Evolutionary conservation across 1,139 yeast species (phyloP), one percentile per base, ranked within the genome.

Genomic region (Suhomyces choctaworum): DNA sequence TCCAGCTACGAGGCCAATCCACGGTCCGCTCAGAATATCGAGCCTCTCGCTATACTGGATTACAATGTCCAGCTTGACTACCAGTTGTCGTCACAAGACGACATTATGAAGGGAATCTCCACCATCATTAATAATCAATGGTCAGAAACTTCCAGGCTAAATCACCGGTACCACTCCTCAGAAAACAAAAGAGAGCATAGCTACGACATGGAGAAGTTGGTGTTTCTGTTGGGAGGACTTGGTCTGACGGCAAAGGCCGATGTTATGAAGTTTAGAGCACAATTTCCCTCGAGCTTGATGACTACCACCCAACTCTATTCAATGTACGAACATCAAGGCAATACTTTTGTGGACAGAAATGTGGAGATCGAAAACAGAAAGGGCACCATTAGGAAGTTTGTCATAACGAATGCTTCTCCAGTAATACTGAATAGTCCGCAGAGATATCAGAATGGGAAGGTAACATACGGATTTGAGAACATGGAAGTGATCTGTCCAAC

Each of bases 401-500:
- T 70, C 22, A 70, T 70, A 10, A 59, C 70, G 16, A 70, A 70
- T 42, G 75, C 76, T 0, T 60, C 71, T 11, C 76, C 76, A 1
- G 67, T 70, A 4, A 65, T 70, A 23, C 70, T 61, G 65, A 55
- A 66, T 29, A 56, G 65, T 2, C 57, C 60, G 5, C 64, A 60
- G 28, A 56, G 56, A 32, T 58, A 52, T 31, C 64, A 56, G 34
- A 49, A 50, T 35, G 70, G 66, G 0, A 69, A 62, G 40, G 61
- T 67, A 9, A 62, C 72, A 1, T 70, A 70, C 41, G 76, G 76
- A 3, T 67, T 60, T 43, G 76, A 70, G 41, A 64, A 70, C 41
- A 66, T 69, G 6, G 76, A 70, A 40, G 58, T 70, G 3, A 42
- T 70, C 9, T 63, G 60, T 1, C 58, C 54, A 32, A 41, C 62